phyloP scores from a whole-genome alignment of 768 basidiomycete species.

The Kwoniella mangroviensis region DNA sequence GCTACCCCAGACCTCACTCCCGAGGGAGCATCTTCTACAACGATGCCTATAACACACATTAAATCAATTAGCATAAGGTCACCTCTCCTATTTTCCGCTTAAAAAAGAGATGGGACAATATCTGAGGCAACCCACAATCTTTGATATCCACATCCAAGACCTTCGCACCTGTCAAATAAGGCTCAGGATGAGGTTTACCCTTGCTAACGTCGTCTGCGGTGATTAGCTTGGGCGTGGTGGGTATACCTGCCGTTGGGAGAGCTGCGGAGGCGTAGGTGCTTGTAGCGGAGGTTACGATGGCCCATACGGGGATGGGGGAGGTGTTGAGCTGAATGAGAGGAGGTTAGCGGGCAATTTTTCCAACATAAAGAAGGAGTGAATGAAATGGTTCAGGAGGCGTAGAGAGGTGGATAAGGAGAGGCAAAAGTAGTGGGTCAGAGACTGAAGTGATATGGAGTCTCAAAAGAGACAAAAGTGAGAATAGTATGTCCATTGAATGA shows the following conservation, averaged over 20 bases:
- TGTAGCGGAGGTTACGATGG: constrained; percentile 84
- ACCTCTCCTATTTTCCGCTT: too few relatives aligned
- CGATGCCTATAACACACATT: constrained; percentile 65
- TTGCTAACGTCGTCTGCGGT: constrained; percentile 74
- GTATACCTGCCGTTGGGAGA: constrained; percentile 68
- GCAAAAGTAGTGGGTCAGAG: too few relatives aligned
- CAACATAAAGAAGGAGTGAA: too few relatives aligned
- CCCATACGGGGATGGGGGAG: constrained; percentile 62
- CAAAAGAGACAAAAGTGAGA: too few relatives aligned
- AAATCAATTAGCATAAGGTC: not conserved
- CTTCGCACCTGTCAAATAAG: constrained; percentile 78
- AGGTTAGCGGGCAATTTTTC: too few relatives aligned
- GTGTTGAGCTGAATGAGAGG: constrained; percentile 23
- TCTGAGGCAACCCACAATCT: constrained; percentile 62
- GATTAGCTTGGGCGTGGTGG: constrained; percentile 67
- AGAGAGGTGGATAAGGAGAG: not conserved
- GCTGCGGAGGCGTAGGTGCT: constrained; percentile 72
- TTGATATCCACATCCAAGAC: constrained; percentile 65
- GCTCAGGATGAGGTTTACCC: constrained; percentile 88
- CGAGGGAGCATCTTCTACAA: constrained; percentile 80
- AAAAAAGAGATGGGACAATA: not conserved
- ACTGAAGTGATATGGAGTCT: too few relatives aligned
- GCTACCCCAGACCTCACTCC: constrained; percentile 76
- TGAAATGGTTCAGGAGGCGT: too few relatives aligned
- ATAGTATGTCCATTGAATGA: too few relatives aligned